phyloP scores from a whole-genome alignment of 805 yeast genomes.

The Suhomyces canberraensis region DNA sequence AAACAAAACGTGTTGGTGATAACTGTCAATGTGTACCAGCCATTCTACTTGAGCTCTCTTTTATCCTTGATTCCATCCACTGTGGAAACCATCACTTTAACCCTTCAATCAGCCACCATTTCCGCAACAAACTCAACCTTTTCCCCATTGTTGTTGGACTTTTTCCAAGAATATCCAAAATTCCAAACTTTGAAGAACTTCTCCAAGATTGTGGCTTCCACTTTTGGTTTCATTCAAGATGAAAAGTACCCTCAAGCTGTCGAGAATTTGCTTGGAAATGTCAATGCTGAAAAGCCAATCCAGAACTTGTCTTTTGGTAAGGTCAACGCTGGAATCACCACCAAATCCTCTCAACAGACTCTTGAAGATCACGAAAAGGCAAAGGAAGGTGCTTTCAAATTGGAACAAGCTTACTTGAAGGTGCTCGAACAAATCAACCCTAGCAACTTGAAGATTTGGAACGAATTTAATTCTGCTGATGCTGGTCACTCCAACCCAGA shows the following conservation, averaged over 20 bases:
- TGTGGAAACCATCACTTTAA: slow-evolving; percentile 54
- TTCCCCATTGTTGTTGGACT: slow-evolving; percentile 73
- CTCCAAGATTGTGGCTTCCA: slow-evolving; percentile 50
- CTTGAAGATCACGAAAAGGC: slow-evolving; percentile 29
- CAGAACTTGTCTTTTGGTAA: slow-evolving; percentile 64
- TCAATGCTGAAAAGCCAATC: slow-evolving; percentile 50
- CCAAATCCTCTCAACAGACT: slow-evolving; percentile 25
- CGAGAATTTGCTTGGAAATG: slow-evolving; percentile 49
- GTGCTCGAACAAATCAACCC: slow-evolving; percentile 68
- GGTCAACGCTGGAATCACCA: slow-evolving; percentile 24
- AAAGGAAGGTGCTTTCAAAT: slow-evolving; percentile 44
- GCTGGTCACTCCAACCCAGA: slow-evolving; percentile 65
- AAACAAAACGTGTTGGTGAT: slow-evolving; percentile 46
- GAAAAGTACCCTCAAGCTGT: slow-evolving; percentile 42
- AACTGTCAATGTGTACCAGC: slow-evolving; percentile 65
- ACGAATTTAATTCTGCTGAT: slow-evolving; percentile 49
- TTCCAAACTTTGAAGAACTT: slow-evolving; percentile 46
- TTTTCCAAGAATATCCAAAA: slow-evolving; percentile 56
- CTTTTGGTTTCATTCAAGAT: slow-evolving; percentile 48
- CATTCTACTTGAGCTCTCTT: slow-evolving; percentile 59
- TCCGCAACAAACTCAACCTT: slow-evolving; percentile 37
- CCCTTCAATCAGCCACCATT: slow-evolving; percentile 55
- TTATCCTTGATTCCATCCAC: slow-evolving; percentile 50
- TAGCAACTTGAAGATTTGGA: slow-evolving; percentile 54
- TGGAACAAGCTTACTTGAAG: slow-evolving; percentile 76